Base-by-base conservation (phyloP, 2,329 filamentous ascomycete genomes). In the Paraphaeosphaeria sporulosa region DNA sequence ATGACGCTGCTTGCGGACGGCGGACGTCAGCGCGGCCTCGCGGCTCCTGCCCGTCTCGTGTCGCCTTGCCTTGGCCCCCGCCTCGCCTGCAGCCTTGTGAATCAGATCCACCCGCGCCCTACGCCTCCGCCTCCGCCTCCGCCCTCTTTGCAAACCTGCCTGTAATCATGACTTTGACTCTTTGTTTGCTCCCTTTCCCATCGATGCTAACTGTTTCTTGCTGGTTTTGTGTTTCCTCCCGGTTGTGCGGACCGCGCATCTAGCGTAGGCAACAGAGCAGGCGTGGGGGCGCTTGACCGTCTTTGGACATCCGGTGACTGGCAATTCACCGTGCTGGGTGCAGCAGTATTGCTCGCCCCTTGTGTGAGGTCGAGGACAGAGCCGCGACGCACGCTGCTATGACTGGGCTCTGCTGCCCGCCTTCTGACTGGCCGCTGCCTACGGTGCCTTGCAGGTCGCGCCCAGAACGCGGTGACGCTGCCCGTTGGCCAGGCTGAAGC, bases 241-340 rank as follows among this genome's bases (percentile, higher is more conserved):
- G 36, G 38, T 7, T 38, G 47, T 21, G 53, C 32, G 52, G 44
- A n/a, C 51, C 17, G 59, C 40, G 21, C 59, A 46, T 52, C 57
- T 21, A 40, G 47, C 49, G 40, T 63, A 71, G 68, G 68, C 68
- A 67, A 51, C 66, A 60, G 68, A 65, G 71, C 71, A 44, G 42
- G 42, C 42, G 42, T 44, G 42, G 42, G 71, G 69, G 68, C 66
- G 52, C 64, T 61, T 63, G 55, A 70, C 65, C 36, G 44, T 62
- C n/a, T 67, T 60, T 19, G 66, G 65, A 13, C 17, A 58, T 64
- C 70, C 66, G 69, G 69, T 73, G 68, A 72, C 71, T 59, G 57
- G 36, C 47, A 48, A 59, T 68, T 71, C 65, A 64, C 68, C 60
- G 65, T 12, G 10, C 30, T 32, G 8, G 30, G 10, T 32, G 71